Percentiles rank a stretch among this genome's conserved stretches.
Conservation (phyloP, 1,284 basidiomycete species). For the Blastosporella zonata region DNA sequence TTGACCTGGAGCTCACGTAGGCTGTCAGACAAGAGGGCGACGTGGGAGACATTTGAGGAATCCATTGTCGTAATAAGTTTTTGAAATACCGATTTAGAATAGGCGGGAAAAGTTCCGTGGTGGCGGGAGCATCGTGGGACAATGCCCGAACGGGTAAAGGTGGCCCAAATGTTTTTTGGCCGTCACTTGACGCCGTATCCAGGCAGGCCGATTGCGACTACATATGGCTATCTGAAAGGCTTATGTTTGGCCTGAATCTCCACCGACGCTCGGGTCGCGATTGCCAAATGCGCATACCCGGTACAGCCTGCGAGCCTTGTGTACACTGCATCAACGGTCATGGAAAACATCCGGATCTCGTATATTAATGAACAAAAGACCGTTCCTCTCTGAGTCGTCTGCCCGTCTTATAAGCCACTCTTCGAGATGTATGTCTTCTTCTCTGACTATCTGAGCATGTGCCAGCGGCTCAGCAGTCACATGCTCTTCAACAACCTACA, state of each 20-base stretch:
- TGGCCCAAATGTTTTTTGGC: constrained; percentile 10
- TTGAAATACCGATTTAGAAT: constrained; percentile 3
- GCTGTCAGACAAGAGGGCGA: constrained; percentile 28
- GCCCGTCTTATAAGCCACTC: constrained; percentile 24
- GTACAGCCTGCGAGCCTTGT: constrained; percentile 32
- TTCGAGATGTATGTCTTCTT: constrained; percentile 29
- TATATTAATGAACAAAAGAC: constrained; percentile 34
- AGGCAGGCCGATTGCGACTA: constrained; percentile 24
- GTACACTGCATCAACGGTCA: constrained; percentile 41
- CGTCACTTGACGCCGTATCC: constrained; percentile 18
- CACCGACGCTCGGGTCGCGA: constrained; percentile 34
- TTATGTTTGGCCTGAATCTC: constrained; percentile 16
- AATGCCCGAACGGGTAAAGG: constrained; percentile 14
- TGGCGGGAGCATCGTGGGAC: constrained; percentile 18
- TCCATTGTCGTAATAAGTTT: constrained; percentile 10
- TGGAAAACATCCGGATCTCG: constrained; percentile 39
- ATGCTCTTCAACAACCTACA: constrained; percentile 33
- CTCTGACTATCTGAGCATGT: constrained; percentile 33
- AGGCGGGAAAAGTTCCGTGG: constrained; percentile 10
- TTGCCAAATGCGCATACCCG: constrained; percentile 39
- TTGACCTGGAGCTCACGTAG: constrained; percentile 31
- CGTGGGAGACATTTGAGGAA: constrained; percentile 23
- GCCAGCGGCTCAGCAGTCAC: constrained; percentile 32
- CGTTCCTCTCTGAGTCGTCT: constrained; percentile 16
- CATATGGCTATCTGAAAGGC: constrained; percentile 36